phyloP scores from a whole-genome alignment of 106 monocot genomes.

The Cymbidium sinense region DNA sequence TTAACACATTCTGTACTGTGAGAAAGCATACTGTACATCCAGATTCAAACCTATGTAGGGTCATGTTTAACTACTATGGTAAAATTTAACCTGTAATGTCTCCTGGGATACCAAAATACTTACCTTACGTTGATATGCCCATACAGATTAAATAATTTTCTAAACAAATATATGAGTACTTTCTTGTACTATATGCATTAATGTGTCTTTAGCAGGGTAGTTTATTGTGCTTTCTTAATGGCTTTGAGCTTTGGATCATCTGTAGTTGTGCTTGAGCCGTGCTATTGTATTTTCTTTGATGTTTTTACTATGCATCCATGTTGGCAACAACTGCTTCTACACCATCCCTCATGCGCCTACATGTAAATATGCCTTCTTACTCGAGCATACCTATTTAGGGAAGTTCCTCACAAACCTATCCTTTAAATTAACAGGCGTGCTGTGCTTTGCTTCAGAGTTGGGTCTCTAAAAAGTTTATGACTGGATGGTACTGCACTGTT shows the following conservation, averaged over 20 bases:
- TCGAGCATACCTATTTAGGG: not conserved
- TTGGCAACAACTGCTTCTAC: not conserved
- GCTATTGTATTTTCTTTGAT: not conserved
- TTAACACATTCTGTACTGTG: no score
- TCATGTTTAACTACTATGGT: no score
- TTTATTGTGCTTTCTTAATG: not conserved
- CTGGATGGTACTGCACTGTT: conserved; percentile 54
- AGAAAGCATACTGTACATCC: no score
- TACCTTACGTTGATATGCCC: no score
- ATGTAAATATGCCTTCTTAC: not conserved
- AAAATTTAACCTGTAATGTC: no score
- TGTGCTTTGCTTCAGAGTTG: conserved; percentile 88
- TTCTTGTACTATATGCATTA: no score
- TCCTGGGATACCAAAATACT: no score
- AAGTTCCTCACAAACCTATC: conserved; percentile 2
- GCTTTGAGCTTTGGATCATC: not conserved
- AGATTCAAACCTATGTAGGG: no score
- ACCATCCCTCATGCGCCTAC: not conserved
- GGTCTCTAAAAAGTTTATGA: conserved; percentile 93
- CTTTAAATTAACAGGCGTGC: conserved; percentile 49
- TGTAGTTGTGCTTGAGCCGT: not conserved
- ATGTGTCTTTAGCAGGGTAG: not conserved
- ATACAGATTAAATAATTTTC: no score
- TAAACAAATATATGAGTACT: no score
- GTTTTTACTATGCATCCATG: not conserved